A percentile compares a stretch with the other conserved stretches of the same genome.
phyloP scores from a whole-genome alignment of 2,329 filamentous ascomycete species.

The Dothistroma pini region DNA sequence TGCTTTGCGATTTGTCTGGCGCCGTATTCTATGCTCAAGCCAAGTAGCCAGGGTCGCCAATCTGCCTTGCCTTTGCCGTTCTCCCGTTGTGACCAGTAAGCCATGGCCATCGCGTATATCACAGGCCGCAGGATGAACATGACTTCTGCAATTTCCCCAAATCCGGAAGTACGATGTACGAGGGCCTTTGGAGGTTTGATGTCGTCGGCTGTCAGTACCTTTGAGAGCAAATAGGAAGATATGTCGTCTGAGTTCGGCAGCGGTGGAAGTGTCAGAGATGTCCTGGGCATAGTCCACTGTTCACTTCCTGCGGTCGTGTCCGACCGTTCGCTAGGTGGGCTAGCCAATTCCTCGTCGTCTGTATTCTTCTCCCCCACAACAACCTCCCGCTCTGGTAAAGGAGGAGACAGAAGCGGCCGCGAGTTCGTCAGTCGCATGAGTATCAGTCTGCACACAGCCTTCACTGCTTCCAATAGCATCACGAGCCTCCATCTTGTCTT shows the following conservation, averaged over 20 bases:
- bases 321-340: constrained; percentile 40
- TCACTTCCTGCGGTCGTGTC: constrained; percentile 39
- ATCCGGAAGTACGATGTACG: constrained; percentile 69
- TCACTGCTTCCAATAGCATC: constrained; percentile 77
- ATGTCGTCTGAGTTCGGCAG: constrained; percentile 80
- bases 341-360: constrained; percentile 42
- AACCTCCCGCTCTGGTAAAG: constrained; percentile 79
- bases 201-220: constrained; percentile 91
- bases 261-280: constrained; percentile 77
- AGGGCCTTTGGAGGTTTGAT: constrained; percentile 88
- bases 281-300: constrained; percentile 89
- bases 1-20: constrained; percentile 78
- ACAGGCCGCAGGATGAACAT: constrained; percentile 88
- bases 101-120: constrained; percentile 78
- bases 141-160: constrained; percentile 81
- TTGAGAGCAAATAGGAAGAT: constrained; percentile 78
- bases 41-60: constrained; percentile 90
- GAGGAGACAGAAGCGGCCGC: constrained; percentile 75
- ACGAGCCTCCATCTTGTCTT: constrained; percentile 80
- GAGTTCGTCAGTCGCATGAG: constrained; percentile 79
- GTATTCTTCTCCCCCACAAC: constrained; percentile 47
- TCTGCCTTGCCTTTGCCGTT: constrained; percentile 70
- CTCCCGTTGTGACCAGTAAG: constrained; percentile 54
- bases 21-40: constrained; percentile 78
- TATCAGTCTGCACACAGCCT: constrained; percentile 77